These are phyloP conservation scores for Leccinum uliginosum DNA, from an alignment of 768 basidiomycete species.

Conservation along the genomic window DNA sequence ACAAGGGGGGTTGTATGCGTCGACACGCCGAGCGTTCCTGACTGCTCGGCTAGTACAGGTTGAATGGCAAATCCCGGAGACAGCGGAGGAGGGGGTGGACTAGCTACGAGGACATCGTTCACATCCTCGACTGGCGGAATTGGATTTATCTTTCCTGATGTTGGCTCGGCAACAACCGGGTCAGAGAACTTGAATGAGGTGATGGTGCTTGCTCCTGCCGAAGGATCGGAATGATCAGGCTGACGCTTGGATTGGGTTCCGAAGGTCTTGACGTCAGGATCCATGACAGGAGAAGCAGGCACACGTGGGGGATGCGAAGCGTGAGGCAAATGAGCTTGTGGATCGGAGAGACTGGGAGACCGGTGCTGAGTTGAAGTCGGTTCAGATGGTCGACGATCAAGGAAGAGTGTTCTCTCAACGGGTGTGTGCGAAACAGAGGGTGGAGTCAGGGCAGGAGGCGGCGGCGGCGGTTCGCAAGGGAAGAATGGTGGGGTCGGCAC, in stretches of 20 bases:
- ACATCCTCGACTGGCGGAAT: neutral
- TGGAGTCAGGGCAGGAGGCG: neutral
- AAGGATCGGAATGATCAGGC: neutral
- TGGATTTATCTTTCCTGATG: neutral
- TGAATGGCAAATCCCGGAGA: constrained; percentile 4
- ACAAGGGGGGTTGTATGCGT: neutral
- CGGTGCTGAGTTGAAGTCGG: neutral
- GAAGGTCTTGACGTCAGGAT: constrained; percentile 1
- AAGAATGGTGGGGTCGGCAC: neutral
- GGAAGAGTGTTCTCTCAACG: neutral
- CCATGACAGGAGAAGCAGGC: constrained; percentile 7
- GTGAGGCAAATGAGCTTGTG: neutral
- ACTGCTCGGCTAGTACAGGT: neutral
- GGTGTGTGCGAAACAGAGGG: neutral
- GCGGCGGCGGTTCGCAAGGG: neutral
- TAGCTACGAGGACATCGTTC: neutral
- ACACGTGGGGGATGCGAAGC: neutral
- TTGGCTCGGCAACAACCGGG: neutral
- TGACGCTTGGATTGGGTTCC: neutral
- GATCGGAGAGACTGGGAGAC: neutral
- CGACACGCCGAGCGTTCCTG: neutral
- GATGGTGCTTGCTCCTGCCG: neutral
- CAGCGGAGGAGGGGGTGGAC: neutral
- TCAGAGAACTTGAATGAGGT: neutral
- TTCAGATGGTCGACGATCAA: neutral